Conservation (phyloP, 441 rosid species). For the Theobroma grandiflorum region DNA sequence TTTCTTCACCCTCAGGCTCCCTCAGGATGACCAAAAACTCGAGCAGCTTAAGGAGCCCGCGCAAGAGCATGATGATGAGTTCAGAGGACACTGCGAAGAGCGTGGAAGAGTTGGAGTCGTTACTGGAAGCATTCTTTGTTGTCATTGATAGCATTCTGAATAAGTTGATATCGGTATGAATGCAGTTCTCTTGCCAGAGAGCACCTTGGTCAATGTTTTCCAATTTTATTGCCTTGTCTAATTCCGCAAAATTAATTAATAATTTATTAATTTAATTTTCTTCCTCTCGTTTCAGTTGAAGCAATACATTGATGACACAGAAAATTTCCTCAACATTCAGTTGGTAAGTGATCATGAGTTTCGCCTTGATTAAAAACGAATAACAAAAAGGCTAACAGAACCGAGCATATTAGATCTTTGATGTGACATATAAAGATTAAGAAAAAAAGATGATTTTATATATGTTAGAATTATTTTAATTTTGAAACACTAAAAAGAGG, state of each 20-base stretch:
- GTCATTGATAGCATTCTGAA: conserved; percentile 90
- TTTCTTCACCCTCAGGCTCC: conserved; percentile 79
- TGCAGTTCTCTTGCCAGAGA: too few species aligned
- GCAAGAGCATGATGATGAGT: conserved; percentile 78
- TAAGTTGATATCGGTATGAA: conserved; percentile 83
- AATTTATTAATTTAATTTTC: background rate
- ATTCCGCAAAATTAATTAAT: too few species aligned
- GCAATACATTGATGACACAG: conserved; percentile 95
- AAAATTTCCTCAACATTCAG: conserved; percentile 95
- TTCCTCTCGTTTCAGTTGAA: conserved; percentile 61
- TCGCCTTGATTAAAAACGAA: too few species aligned
- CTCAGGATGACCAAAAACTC: conserved; percentile 78
- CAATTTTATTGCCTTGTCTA: background rate
- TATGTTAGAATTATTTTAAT: too few species aligned
- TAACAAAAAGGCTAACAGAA: too few species aligned
- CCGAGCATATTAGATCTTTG: too few species aligned
- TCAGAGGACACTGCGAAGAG: conserved; percentile 69
- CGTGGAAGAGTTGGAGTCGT: conserved; percentile 92
- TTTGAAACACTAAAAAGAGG: too few species aligned
- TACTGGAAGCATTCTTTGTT: conserved; percentile 97
- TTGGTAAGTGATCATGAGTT: conserved; percentile 51
- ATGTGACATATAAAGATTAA: too few species aligned
- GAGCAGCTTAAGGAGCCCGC: conserved; percentile 85
- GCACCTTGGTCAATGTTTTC: too few species aligned
- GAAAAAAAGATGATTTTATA: too few species aligned